phyloP scores from a whole-genome alignment of 73 alveolate genomes.

The Paramecium sonneborni region DNA sequence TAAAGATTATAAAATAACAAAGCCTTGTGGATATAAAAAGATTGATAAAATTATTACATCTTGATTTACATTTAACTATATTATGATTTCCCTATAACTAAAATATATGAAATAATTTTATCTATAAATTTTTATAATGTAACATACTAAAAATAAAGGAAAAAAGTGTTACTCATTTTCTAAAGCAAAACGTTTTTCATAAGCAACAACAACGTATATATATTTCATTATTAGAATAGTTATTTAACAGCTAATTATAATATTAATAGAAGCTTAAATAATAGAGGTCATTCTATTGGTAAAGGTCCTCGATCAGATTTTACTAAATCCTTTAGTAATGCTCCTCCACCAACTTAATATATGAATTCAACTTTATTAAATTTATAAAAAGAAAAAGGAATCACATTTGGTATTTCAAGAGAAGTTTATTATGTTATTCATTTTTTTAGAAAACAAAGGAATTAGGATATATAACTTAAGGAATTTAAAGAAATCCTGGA shows the following conservation, averaged over 20 bases:
- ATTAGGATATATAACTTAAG: background rate
- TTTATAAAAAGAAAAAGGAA: background rate
- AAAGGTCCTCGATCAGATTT: slow-evolving; percentile 29
- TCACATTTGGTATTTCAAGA: slow-evolving; percentile 25
- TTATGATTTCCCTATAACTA: background rate
- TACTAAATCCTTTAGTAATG: background rate
- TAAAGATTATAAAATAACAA: background rate
- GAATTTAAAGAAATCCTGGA: slow-evolving; percentile 30
- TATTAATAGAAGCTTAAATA: background rate
- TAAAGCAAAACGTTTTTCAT: slow-evolving; percentile 1
- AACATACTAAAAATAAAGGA: background rate
- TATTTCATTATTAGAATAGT: background rate
- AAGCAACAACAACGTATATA: background rate
- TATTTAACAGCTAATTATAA: background rate
- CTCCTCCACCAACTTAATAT: slow-evolving; percentile 36
- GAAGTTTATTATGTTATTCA: background rate
- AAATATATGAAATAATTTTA: background rate
- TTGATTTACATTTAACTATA: background rate
- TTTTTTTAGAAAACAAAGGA: background rate
- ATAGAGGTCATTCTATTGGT: slow-evolving; percentile 7
- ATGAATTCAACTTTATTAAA: background rate
- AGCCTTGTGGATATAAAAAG: slow-evolving; percentile 38
- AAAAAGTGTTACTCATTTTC: background rate
- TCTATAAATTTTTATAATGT: background rate
- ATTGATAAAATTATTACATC: background rate